Evolutionary conservation across 805 yeast species (phyloP).

Genomic region (Trichomonascus vanleenenianus): DNA sequence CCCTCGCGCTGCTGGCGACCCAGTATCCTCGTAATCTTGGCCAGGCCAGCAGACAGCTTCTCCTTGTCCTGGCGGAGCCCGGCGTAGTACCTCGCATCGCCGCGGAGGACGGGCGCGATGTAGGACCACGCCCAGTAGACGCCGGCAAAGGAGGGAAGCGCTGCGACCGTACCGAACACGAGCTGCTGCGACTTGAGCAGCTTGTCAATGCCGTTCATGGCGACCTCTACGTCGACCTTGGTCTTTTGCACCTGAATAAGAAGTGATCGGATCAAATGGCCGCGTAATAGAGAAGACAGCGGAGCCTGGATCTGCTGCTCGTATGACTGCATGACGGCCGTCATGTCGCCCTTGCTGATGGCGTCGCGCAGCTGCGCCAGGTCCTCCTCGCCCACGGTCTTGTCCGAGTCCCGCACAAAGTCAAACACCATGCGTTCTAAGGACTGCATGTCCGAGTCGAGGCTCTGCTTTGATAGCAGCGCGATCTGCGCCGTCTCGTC

Average conservation of each 20-base stretch:
- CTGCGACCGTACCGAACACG: constrained; percentile 87
- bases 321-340: constrained; percentile 71
- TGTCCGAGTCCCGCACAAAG: constrained; percentile 40
- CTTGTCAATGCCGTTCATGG: constrained; percentile 84
- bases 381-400: constrained; percentile 3
- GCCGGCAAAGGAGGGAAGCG: constrained; percentile 57
- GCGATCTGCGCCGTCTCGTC: constrained; percentile 70
- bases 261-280: constrained; percentile 67
- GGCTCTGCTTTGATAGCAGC: constrained; percentile 68
- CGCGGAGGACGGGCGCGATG: constrained; percentile 11
- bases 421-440: constrained; percentile 84
- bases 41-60: constrained; percentile 39
- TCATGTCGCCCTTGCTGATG: constrained; percentile 68
- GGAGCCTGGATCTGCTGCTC: constrained; percentile 72
- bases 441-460: constrained; percentile 70
- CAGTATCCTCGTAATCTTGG: constrained; percentile 52
- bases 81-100: constrained; percentile 11
- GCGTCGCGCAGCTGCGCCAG: constrained; percentile 33
- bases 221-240: constrained; percentile 89
- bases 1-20: constrained; percentile 18
- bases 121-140: constrained; percentile 33
- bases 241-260: constrained; percentile 93
- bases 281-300: constrained; percentile 51
- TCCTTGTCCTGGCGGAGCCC: constrained; percentile 19
- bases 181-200: constrained; percentile 75